A percentile compares a stretch with the other conserved stretches of the same genome.
Conservation (phyloP, 1,139 yeast species). For the Yamadazyma sp. region DNA sequence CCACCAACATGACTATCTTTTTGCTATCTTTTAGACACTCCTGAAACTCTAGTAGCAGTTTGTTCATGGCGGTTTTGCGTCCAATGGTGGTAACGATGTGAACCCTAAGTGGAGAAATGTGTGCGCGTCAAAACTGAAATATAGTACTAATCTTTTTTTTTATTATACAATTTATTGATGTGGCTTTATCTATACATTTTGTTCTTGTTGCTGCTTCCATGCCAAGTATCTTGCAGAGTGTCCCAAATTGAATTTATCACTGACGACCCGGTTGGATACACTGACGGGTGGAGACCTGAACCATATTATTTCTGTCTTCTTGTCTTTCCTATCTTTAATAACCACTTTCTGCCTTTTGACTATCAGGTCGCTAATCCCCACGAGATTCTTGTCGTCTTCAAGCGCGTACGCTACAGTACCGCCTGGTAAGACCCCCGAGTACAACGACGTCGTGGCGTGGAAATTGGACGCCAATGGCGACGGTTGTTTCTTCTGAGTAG, state of each 20-base stretch:
- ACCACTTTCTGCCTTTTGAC: conserved; percentile 24
- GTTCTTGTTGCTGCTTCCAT: conserved; percentile 44
- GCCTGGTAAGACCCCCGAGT: conserved; percentile 39
- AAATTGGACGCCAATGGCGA: conserved; percentile 22
- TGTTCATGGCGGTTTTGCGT: conserved; percentile 9
- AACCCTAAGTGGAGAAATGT: too few species aligned
- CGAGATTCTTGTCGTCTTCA: conserved; percentile 21
- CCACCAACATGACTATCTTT: conserved; percentile 72
- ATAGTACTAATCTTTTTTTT: background rate
- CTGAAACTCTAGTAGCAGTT: conserved; percentile 51
- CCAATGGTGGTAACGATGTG: too few species aligned
- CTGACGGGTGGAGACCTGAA: conserved; percentile 77
- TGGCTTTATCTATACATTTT: background rate
- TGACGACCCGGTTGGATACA: conserved; percentile 49
- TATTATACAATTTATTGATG: conserved; percentile 1
- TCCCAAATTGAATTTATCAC: conserved; percentile 44
- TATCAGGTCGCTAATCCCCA: conserved; percentile 19
- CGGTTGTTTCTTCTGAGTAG: conserved; percentile 18
- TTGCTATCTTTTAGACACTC: conserved; percentile 49
- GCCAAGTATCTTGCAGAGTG: conserved; percentile 72
- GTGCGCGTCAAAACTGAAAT: background rate
- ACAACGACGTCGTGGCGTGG: conserved; percentile 35
- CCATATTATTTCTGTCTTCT: conserved; percentile 61
- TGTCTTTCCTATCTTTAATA: conserved; percentile 18
- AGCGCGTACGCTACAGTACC: conserved; percentile 41